Base-by-base conservation (phyloP, 768 basidiomycete genomes). In the Glaciozyma martinii region DNA sequence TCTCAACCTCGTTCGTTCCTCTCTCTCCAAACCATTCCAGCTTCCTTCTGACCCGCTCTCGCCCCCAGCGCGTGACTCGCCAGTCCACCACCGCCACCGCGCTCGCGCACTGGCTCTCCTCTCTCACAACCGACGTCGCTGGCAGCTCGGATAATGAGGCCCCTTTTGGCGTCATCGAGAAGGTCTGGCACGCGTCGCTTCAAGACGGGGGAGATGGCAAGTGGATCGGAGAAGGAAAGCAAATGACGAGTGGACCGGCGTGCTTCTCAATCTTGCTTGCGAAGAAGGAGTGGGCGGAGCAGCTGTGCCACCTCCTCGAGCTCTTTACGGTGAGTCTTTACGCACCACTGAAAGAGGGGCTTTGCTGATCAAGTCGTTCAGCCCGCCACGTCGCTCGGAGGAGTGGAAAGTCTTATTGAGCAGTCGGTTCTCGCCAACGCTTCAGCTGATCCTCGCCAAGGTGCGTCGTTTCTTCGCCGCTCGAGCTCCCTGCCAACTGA, bases 1-100 rank as follows among this genome's bases (percentile, higher is more conserved):
- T 6, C 80, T 91, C 68, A 86, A 89, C 73, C 78, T 94, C 23
- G n/a, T 71, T 72, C 55, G 73, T n/a, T n/a, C n/a, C n/a, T 71
- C 47, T 59, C 72, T 65, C 68, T 69, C 73, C 16, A n/a, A n/a
- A n/a, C 57, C 91, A 25, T 79, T 93, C 52, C n/a, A n/a, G n/a
- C 85, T 90, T n/a, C 90, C 88, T 10, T 79, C 82, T 88, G 59
- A 92, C 90, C 70, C 79, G n/a, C n/a, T n/a, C 92, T 90, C 89
- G 78, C 21, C 66, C 19, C 57, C 64, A n/a, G 66, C 84, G 91
- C 60, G 77, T 93, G 16, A 80, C 83, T n/a, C 82, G 84, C 29
- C 91, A 93, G 75, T 86, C 87, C 16, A 78, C 82, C 55, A 87
- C 84, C 6, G 89, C 87, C 0, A 86, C 84, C 1, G 79, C 78